Base-by-base conservation (phyloP, 2,329 filamentous ascomycete species). In the Macrophomina pseudophaseolina region DNA sequence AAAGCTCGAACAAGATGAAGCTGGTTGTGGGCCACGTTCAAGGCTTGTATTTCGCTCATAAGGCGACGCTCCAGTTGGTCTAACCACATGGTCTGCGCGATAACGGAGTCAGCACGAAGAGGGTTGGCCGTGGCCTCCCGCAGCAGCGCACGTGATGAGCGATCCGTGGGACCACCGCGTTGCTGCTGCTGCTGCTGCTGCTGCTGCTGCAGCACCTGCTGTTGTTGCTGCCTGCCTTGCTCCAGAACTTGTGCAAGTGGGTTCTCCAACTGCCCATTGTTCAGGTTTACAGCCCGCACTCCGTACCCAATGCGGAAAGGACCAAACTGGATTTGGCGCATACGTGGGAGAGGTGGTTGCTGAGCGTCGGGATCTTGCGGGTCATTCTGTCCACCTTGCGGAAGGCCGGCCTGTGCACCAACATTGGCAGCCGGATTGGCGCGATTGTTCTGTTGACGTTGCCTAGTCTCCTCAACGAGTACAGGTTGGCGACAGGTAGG, bases 401-500 rank as follows among this genome's bases (percentile, higher is more conserved):
- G 63, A 49, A 62, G 58, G 9, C 63, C 51, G 9, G 65, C 48
- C 60, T 66, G 56, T 32, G 56, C 65, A 48, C 48, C 56, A 54
- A 18, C 48, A 12, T 66, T 66, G 12, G 54, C 53, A 38, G 63
- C 59, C 6, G 40, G 38, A 51, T 75, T 74, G 48, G 70, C 70
- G 54, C 70, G 69, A 23, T 76, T 74, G 64, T 72, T 73, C 44
- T 69, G 70, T 54, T 73, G 72, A 32, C 65, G 62, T 9, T 71
- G 78, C 69, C 71, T 69, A 67, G 75, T 67, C 66, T 74, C 56
- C 42, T 74, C 73, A 12, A 69, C 85, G 44, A 93, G 82, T 16
- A 97, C 95, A 16, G 94, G 90, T 60, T 91, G 87, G 72, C 95
- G 88, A 77, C 95, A 99, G 2, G 93, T 99, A 6, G 95, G 95